Conservation (phyloP, 441 rosid genomes). For the Populus trichocarpa region DNA sequence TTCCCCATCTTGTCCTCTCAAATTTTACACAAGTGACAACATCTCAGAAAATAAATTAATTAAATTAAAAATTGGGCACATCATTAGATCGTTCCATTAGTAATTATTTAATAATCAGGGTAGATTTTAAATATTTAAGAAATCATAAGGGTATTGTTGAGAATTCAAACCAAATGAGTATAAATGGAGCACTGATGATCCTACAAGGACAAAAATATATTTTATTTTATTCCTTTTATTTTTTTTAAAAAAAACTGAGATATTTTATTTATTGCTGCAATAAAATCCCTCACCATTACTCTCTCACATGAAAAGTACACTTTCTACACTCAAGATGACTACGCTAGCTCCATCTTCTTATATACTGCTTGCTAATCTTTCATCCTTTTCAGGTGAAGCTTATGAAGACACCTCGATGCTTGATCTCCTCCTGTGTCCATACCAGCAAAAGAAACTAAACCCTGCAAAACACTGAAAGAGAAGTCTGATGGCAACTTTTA, state of each 20-base stretch:
- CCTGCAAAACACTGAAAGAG: background rate
- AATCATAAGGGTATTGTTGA: background rate
- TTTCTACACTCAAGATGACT: background rate
- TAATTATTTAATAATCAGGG: background rate
- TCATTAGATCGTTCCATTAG: too few species aligned
- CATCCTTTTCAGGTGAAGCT: background rate
- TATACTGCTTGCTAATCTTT: background rate
- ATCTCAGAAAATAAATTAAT: too few species aligned
- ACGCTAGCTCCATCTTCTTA: background rate
- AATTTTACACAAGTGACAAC: background rate
- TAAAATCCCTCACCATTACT: background rate
- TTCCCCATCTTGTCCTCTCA: background rate
- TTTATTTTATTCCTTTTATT: background rate
- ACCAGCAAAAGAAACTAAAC: background rate
- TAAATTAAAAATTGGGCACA: background rate
- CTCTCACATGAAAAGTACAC: background rate
- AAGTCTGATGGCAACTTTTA: background rate
- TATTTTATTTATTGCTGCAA: background rate
- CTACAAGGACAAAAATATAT: background rate
- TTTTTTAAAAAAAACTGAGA: too few species aligned
- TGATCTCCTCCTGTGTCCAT: background rate
- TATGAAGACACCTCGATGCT: background rate
- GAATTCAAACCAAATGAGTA: too few species aligned
- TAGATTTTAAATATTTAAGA: too few species aligned
- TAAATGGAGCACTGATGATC: background rate